Evolutionary conservation across 129 eudicot genomes (phyloP), one percentile per base, ranked within the genome.

Genomic region (Helichrysum umbraculigerum): DNA sequence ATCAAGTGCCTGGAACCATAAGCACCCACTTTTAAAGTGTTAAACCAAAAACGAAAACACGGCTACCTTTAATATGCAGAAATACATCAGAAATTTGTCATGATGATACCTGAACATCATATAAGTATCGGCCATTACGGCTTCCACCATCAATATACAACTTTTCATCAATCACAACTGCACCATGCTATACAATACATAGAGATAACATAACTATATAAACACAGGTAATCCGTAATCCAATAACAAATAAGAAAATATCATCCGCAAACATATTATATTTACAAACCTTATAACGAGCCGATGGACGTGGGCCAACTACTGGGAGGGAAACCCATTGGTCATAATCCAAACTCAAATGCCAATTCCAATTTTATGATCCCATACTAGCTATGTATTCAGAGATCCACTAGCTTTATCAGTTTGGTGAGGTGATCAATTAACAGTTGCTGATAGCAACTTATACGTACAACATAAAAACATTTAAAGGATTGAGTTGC

Each of bases 61-160:
- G 32, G 30, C 7, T 33, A 64, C 44, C 6, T 32, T 75, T 39
- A 4, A 75, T 57, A 50, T 32, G 70, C 12, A 61, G 75, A 76
- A 41, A 42, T 28, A 17, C 19, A 71, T 34, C 22, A 58, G 66
- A 14, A 81, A 33, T 22, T 29, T 56, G 70, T 30, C 76, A 68
- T 69, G 67, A 33, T 44, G 30, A 39, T 80, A 93, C 97, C 98
- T 93, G 97, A 66, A 90, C 63, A 86, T 93, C 97, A 57, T 91
- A 83, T 79, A 93, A 76, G 76, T 85, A 85, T 60, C 98, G 87
- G 71, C 98, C 98, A 82, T 93, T 87, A 61, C 98, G 97, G 78
- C 91, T 93, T 81, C 98, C 98, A 87, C 98, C 98, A 58, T 75
- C 80, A 63, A 93, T 81, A 78, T 85, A 93, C 12, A 91, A 76